Base-by-base conservation (phyloP, 2,329 filamentous ascomycete genomes). In the Harringtonia lauricola region DNA sequence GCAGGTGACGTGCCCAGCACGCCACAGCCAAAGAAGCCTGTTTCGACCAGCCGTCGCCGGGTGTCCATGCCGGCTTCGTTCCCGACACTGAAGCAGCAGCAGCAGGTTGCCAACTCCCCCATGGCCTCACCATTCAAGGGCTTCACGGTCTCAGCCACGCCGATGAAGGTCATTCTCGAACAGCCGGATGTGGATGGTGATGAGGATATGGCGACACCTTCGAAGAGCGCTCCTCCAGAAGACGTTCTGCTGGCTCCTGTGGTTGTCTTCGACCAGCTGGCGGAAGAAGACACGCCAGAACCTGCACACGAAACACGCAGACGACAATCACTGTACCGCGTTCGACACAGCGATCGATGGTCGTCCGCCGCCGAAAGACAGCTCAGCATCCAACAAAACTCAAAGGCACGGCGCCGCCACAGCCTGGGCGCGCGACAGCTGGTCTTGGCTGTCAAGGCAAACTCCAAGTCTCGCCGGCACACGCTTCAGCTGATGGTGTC, bases 191-290 rank as follows among this genome's bases (percentile, higher is more conserved):
- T n/a, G n/a, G n/a, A n/a, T n/a, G n/a, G n/a, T n/a, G n/a, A n/a
- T n/a, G n/a, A n/a, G n/a, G n/a, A n/a, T n/a, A n/a, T n/a, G n/a
- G n/a, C n/a, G n/a, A n/a, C n/a, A n/a, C n/a, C n/a, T n/a, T n/a
- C n/a, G n/a, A 26, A 26, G 7, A 26, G 10, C 24, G 10, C 24
- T 6, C 24, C 24, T 26, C 7, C 24, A 10, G 24, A 6, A 26
- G 24, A 26, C 24, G 24, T 7, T 6, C 8, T 24, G 21, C 15
- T 31, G 19, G 17, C 33, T 14, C 35, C 43, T 8, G 24, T 41
- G 2, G 47, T 59, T 9, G 19, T 61, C 9, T 62, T 62, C 34
- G 54, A 58, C 18, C 57, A 57, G n/a, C n/a, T n/a, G n/a, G n/a
- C n/a, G n/a, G n/a, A n/a, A n/a, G 30, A 57, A 57, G 0, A 41